These are phyloP conservation scores for Magnusiomyces sp. DNA, from an alignment of 1,139 yeast species.

Conservation along the genomic window DNA sequence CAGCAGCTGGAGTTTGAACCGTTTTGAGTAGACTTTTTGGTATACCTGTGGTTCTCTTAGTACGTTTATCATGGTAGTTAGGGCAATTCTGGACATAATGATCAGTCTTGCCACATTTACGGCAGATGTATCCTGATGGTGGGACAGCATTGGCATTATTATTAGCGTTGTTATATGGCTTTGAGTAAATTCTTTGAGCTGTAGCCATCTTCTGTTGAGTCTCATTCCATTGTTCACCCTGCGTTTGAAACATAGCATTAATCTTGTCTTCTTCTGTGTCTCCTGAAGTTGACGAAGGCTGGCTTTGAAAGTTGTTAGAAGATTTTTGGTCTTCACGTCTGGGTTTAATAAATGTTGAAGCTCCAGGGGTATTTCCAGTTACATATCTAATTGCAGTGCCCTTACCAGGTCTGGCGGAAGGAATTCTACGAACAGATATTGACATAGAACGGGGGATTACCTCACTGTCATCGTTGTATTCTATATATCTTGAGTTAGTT, in stretches of 20 bases:
- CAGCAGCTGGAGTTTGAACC: constrained; percentile 56
- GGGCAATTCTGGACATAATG: constrained; percentile 98
- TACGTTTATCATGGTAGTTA: constrained; percentile 77
- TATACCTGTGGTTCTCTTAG: constrained; percentile 92
- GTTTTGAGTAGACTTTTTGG: constrained; percentile 89
- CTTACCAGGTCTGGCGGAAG: constrained; percentile 55
- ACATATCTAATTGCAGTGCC: constrained; percentile 59
- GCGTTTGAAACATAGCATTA: constrained; percentile 84
- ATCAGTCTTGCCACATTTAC: constrained; percentile 92
- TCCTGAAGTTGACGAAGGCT: constrained; percentile 25
- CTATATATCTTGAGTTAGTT: constrained; percentile 25
- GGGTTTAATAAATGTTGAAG: constrained; percentile 20
- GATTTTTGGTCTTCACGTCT: constrained; percentile 24
- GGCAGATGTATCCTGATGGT: constrained; percentile 93
- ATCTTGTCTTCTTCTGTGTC: constrained; percentile 80
- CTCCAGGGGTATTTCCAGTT: constrained; percentile 42
- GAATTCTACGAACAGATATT: constrained; percentile 73
- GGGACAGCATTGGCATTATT: constrained; percentile 45
- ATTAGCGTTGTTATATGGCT: constrained; percentile 27
- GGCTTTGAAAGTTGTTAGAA: constrained; percentile 21
- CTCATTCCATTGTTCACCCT: constrained; percentile 88
- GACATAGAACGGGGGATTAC: constrained; percentile 83
- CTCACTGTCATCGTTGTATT: constrained; percentile 72
- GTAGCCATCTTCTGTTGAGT: constrained; percentile 83
- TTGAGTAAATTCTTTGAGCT: constrained; percentile 31